These are phyloP conservation scores for Trichosporon inkin DNA, from an alignment of 1,284 basidiomycete species.

Conservation along the genomic window DNA sequence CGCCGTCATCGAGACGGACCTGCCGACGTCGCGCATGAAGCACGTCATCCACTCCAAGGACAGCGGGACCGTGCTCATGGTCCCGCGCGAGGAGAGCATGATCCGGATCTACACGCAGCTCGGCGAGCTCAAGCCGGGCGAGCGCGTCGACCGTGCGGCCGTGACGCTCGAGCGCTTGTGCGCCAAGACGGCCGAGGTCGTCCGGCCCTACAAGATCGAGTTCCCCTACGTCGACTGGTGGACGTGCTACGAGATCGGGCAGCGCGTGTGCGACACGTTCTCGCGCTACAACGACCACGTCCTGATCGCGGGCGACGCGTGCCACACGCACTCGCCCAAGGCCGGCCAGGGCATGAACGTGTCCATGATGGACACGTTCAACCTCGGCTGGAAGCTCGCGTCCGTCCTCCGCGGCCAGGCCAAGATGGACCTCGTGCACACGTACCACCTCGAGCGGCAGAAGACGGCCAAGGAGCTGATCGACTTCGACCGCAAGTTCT, in stretches of 20 bases:
- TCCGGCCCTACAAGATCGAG: conserved; percentile 64
- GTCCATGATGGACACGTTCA: conserved; percentile 36
- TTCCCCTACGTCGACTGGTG: conserved; percentile 46
- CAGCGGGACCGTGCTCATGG: conserved; percentile 37
- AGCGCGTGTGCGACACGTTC: conserved; percentile 51
- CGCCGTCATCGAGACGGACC: conserved; percentile 27
- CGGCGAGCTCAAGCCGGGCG: conserved; percentile 21
- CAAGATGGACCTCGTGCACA: conserved; percentile 61
- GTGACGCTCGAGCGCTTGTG: conserved; percentile 59
- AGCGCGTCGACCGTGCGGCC: conserved; percentile 27
- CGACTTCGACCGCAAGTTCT: conserved; percentile 69
- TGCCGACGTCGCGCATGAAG: conserved; percentile 35
- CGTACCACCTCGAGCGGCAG: conserved; percentile 43
- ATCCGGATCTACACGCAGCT: conserved; percentile 33
- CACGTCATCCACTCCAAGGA: conserved; percentile 36
- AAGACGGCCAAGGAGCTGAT: conserved; percentile 61
- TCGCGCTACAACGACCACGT: conserved; percentile 30
- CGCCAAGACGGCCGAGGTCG: conserved; percentile 60
- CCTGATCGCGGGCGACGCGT: conserved; percentile 41
- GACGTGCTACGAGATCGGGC: conserved; percentile 44
- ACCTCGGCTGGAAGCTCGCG: conserved; percentile 56
- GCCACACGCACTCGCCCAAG: conserved; percentile 41
- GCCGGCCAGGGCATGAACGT: conserved; percentile 46
- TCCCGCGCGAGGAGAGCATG: conserved; percentile 39
- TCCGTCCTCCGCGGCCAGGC: conserved; percentile 60